phyloP scores from a whole-genome alignment of 2,329 filamentous ascomycete genomes.

The Neonectria punicea region DNA sequence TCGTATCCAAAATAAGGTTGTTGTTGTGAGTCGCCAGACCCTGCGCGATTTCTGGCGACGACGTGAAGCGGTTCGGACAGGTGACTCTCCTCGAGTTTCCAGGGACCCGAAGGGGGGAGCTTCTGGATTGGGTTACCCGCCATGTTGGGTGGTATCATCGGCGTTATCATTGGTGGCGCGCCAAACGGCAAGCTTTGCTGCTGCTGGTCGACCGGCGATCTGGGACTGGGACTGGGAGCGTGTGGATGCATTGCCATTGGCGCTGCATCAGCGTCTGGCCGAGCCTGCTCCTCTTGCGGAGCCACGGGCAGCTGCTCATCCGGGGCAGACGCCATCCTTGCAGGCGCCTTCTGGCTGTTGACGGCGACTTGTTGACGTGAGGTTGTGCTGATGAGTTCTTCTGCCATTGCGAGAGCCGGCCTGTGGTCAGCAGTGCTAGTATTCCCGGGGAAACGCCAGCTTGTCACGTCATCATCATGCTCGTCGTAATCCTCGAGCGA shows the following conservation, averaged over 20 bases:
- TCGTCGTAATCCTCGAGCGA: constrained; percentile 50
- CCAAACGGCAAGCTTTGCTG: constrained; percentile 25
- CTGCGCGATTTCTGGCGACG: constrained; percentile 48
- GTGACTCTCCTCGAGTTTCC: constrained; percentile 66
- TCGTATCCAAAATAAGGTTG: constrained; percentile 53
- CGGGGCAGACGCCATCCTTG: constrained; percentile 17
- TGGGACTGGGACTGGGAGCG: neutral
- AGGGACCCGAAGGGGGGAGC: constrained; percentile 57
- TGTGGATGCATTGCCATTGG: constrained; percentile 22
- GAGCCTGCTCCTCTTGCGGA: constrained; percentile 19
- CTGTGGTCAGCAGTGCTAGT: constrained; percentile 9
- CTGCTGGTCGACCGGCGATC: constrained; percentile 9
- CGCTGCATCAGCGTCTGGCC: constrained; percentile 1
- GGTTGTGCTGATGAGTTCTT: constrained; percentile 3
- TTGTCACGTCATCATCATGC: constrained; percentile 20
- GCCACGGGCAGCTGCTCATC: constrained; percentile 10
- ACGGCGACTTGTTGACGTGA: constrained; percentile 13
- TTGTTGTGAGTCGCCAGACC: constrained; percentile 44
- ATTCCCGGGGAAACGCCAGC: constrained; percentile 16
- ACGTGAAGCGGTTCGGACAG: constrained; percentile 60
- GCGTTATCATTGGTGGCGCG: constrained; percentile 34
- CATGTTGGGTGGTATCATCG: constrained; percentile 38
- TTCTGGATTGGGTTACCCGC: constrained; percentile 52
- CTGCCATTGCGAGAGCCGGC: neutral
- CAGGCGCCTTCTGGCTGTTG: constrained; percentile 10